These are phyloP conservation scores for Wickerhamomyces rabaulensis DNA, from an alignment of 805 yeast species.

Conservation along the genomic window DNA sequence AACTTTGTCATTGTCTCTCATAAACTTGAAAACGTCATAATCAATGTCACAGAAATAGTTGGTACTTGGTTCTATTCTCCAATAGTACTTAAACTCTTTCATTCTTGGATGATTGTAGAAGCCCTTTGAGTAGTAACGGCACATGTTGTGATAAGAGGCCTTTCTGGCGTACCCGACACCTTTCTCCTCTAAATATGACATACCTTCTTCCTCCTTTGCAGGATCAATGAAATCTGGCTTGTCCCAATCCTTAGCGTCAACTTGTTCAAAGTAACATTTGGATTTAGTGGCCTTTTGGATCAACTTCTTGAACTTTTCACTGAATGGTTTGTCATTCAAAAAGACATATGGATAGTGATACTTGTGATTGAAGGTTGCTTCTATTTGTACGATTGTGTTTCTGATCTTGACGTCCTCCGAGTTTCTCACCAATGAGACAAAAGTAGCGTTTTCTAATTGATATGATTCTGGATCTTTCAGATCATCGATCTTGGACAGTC, in stretches of 20 bases:
- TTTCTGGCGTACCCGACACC: conserved; percentile 55
- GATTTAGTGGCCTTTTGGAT: conserved; percentile 38
- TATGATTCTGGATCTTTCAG: conserved; percentile 8
- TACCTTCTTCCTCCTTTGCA: conserved; percentile 34
- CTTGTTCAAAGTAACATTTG: conserved; percentile 39
- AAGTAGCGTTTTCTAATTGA: conserved; percentile 63
- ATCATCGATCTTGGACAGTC: conserved; percentile 12
- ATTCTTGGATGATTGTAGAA: conserved; percentile 63
- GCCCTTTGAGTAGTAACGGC: conserved; percentile 65
- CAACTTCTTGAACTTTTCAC: conserved; percentile 45
- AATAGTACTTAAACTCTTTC: conserved; percentile 59
- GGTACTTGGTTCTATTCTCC: conserved; percentile 80
- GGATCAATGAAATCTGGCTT: conserved; percentile 54
- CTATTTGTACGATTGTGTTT: conserved; percentile 54
- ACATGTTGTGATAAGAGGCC: conserved; percentile 76
- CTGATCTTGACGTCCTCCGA: conserved; percentile 46
- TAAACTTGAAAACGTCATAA: conserved; percentile 73
- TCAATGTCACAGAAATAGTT: conserved; percentile 62
- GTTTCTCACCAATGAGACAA: conserved; percentile 69
- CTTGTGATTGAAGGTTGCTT: conserved; percentile 58
- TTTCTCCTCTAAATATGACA: conserved; percentile 33
- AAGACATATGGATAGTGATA: conserved; percentile 80
- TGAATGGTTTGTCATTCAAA: conserved; percentile 65
- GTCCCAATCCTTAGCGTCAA: conserved; percentile 47
- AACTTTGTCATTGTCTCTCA: conserved; percentile 59